phyloP scores from a whole-genome alignment of 2,329 filamentous ascomycete genomes.

The Aspergillus ruber region DNA sequence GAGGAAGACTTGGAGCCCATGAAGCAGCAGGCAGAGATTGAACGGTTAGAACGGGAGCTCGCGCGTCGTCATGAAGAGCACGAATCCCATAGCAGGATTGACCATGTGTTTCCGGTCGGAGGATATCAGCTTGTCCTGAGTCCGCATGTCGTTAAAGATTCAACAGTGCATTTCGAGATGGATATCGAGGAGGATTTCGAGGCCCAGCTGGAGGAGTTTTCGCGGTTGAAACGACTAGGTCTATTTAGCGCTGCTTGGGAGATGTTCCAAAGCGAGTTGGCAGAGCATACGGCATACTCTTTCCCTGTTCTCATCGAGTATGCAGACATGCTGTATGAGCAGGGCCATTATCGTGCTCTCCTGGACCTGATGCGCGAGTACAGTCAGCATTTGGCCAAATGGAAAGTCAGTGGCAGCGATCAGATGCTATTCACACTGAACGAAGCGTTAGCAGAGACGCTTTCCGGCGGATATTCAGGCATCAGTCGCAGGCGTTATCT shows the following conservation, averaged over 20 bases:
- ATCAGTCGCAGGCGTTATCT: neutral
- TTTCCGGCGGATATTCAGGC: neutral
- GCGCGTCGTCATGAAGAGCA: too few relatives aligned
- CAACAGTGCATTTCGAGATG: conserved; percentile 5
- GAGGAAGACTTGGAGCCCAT: conserved; percentile 33
- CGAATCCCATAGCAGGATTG: too few relatives aligned
- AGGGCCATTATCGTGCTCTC: conserved; percentile 3
- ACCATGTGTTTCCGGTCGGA: neutral
- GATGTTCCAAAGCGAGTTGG: conserved; percentile 7
- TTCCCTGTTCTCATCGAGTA: conserved; percentile 6
- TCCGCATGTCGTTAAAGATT: neutral
- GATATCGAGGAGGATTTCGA: conserved; percentile 6
- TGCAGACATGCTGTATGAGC: conserved; percentile 11
- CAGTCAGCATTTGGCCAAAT: neutral
- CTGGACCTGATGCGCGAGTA: neutral
- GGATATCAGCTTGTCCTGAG: neutral
- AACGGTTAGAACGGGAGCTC: too few relatives aligned
- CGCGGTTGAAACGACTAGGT: conserved; percentile 10
- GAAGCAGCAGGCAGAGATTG: too few relatives aligned
- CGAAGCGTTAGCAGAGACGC: neutral
- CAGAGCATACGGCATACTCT: conserved; percentile 1
- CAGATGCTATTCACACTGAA: neutral
- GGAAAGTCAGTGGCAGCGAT: neutral
- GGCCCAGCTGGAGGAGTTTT: conserved; percentile 11
- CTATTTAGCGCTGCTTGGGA: conserved; percentile 9